These are phyloP conservation scores for Fusarium devonianum DNA, from an alignment of 2,329 filamentous ascomycete genomes.

Conservation along the genomic window DNA sequence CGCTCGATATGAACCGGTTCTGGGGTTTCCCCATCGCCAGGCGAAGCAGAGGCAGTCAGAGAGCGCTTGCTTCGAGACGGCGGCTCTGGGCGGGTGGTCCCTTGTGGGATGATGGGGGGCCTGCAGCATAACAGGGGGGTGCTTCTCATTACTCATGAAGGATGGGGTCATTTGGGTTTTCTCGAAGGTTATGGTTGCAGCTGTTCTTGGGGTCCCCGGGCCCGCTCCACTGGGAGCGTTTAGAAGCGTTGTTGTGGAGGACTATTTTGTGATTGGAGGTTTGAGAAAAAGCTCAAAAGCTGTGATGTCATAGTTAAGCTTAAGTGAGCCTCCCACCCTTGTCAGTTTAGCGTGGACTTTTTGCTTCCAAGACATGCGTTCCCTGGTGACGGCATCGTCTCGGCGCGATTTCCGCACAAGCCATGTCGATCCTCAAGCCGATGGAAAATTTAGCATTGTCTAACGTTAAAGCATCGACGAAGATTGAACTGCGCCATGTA, in stretches of 20 bases:
- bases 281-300: neutral
- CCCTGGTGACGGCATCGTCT: slow-evolving; percentile 34
- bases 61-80: neutral
- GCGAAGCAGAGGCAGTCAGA: neutral
- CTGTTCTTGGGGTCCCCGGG: slow-evolving; percentile 25
- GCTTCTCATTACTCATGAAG: no score
- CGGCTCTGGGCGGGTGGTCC: slow-evolving; percentile 16
- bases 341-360: slow-evolving; percentile 7
- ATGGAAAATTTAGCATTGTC: neutral
- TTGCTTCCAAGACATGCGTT: no score
- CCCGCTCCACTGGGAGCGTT: slow-evolving; percentile 3
- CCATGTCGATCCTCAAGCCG: slow-evolving; percentile 29
- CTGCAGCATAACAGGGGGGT: no score
- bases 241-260: neutral
- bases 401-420: slow-evolving; percentile 26
- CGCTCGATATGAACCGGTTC: slow-evolving; percentile 24
- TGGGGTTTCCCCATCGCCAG: slow-evolving; percentile 20
- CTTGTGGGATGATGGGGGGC: slow-evolving; percentile 1
- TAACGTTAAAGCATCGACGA: no score
- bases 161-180: slow-evolving; percentile 21
- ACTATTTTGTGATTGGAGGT: neutral
- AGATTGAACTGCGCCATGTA: neutral
- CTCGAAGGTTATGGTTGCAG: slow-evolving; percentile 23
- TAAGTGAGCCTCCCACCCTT: slow-evolving; percentile 24
- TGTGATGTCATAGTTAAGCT: slow-evolving; percentile 41